Evolutionary conservation across 2,329 filamentous ascomycete species (phyloP), one percentile per base, ranked within the genome.

Genomic region (Apiospora sp.): DNA sequence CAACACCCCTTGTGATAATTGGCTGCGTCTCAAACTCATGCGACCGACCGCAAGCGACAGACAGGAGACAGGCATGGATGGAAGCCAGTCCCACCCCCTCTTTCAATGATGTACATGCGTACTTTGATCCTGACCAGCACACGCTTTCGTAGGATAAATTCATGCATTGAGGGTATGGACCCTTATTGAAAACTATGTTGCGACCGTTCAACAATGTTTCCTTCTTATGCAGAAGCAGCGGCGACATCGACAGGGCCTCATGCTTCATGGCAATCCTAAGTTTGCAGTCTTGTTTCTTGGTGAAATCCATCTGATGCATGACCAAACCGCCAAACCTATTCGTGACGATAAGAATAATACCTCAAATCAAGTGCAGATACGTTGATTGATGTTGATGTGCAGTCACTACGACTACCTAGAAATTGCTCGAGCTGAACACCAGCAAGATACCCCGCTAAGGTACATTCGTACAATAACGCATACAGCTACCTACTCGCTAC

Each of bases 1-100:
- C 27, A 37, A 2, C 27, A 27, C 27, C 58, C 30, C 37, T 37
- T 64, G 34, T 37, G 58, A 41, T 64, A 41, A 64, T 64, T 64
- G 58, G 34, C 58, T 64, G 30, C 58, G 34, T 64, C 58, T 64
- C 34, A 64, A 64, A 64, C 34, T 64, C 58, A 64, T 41, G 58
- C 58, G 37, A 64, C 58, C 58, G 37, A 64, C 58, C 58, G 30
- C 54, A 37, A 37, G 30, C 19, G 30, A 51, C n/a, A 51, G 19
- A 51, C 48, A 30, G 27, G 27, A 30, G 27, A 5, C 37, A 37
- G 37, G 6, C 37, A 37, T 1, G 37, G 3, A 37, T 37, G 37
- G 37, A 37, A 37, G 22, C 8, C 48, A 5, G 22, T 16, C 51
- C 51, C 24, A 27, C 51, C n/a, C 34, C 34, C 54, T 61, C 54